Evolutionary conservation across 768 basidiomycete genomes (phyloP).

Genomic region (Suillus discolor): DNA sequence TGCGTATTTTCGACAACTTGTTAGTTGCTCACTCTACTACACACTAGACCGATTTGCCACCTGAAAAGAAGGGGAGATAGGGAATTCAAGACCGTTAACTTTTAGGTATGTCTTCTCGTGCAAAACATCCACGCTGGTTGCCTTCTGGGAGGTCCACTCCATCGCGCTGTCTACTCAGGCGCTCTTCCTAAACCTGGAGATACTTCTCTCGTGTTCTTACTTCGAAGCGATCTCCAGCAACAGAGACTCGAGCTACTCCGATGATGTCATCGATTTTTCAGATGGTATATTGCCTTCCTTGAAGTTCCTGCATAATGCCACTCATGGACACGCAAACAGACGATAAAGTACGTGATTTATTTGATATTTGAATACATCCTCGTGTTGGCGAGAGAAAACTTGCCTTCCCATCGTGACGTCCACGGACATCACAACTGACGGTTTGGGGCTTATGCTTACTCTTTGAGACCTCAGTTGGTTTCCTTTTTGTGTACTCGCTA

Average conservation of each 20-base stretch:
- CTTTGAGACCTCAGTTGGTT: not conserved
- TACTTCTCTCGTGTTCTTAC: constrained; percentile 76
- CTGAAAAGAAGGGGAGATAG: constrained; percentile 8
- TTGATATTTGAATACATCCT: constrained; percentile 57
- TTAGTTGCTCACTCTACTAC: not conserved
- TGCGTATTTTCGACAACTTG: constrained; percentile 26
- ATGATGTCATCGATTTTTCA: constrained; percentile 77
- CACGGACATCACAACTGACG: not conserved
- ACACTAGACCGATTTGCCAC: constrained; percentile 19
- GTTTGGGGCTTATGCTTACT: not conserved
- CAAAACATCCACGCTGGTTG: constrained; percentile 58
- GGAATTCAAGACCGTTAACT: constrained; percentile 35
- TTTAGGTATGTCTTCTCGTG: constrained; percentile 56
- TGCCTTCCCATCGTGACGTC: constrained; percentile 40
- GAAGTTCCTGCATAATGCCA: constrained; percentile 54
- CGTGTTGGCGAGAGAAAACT: constrained; percentile 47
- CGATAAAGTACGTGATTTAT: constrained; percentile 24
- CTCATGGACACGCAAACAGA: constrained; percentile 36
- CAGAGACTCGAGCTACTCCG: constrained; percentile 50
- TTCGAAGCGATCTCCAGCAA: constrained; percentile 42
- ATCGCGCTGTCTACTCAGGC: constrained; percentile 49
- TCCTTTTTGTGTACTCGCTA: constrained; percentile 65
- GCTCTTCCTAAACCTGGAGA: constrained; percentile 77
- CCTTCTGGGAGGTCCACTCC: constrained; percentile 49
- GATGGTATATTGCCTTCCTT: constrained; percentile 56